A percentile compares a stretch with the other conserved stretches of the same genome.
phyloP scores from a whole-genome alignment of 176 grass and related monocot species.

The Bonia amplexicaulis region DNA sequence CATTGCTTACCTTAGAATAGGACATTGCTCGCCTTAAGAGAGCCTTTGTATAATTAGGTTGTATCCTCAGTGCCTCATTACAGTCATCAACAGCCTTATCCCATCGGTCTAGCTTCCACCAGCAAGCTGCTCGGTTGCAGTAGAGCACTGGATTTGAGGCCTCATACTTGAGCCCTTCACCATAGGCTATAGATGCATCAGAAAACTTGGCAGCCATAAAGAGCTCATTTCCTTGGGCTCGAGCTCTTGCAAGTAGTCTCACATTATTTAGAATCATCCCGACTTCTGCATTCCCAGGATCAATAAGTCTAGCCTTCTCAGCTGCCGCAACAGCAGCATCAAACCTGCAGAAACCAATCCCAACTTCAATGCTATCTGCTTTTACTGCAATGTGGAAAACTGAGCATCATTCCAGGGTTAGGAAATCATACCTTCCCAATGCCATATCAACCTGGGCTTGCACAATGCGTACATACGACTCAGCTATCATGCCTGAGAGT shows the following conservation, averaged over 20 bases:
- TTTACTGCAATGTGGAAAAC: constrained; percentile 14
- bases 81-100: constrained; percentile 84
- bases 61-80: constrained; percentile 78
- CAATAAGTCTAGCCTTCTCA: constrained; percentile 70
- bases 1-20: constrained; percentile 62
- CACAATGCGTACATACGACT: constrained; percentile 71
- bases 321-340: constrained; percentile 68
- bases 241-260: constrained; percentile 67
- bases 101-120: constrained; percentile 82
- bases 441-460: constrained; percentile 88
- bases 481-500: constrained; percentile 61
- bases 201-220: constrained; percentile 76
- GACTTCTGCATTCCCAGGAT: constrained; percentile 58
- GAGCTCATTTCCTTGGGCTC: constrained; percentile 83
- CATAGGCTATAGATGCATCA: constrained; percentile 86
- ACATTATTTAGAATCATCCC: constrained; percentile 64
- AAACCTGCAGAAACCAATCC: constrained; percentile 64
- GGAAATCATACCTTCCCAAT: constrained; percentile 62
- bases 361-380: neutral
- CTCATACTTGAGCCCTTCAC: constrained; percentile 84
- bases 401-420: constrained; percentile 17
- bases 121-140: constrained; percentile 93
- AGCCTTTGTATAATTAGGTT: constrained; percentile 89
- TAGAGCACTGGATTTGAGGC: constrained; percentile 78
- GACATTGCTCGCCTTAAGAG: constrained; percentile 85